Evolutionary conservation across 805 yeast genomes (phyloP).

Genomic region (Kuraishia floccosa): DNA sequence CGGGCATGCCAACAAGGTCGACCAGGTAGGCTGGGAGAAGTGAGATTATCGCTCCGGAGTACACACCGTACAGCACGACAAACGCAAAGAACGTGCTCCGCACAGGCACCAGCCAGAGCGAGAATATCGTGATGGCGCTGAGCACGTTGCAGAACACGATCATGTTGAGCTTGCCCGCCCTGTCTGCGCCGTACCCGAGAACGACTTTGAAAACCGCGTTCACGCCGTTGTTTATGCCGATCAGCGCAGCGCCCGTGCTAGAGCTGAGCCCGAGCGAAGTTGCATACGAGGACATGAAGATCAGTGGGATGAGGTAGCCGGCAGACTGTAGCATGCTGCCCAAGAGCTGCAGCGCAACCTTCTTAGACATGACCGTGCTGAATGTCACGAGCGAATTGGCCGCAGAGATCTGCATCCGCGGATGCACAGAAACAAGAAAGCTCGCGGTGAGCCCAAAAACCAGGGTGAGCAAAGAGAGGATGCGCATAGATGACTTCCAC

Average conservation of each 20-base stretch:
- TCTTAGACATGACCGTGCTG: background rate
- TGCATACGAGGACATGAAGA: constrained; percentile 22
- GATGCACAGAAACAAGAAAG: background rate
- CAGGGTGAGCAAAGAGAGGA: constrained; percentile 17
- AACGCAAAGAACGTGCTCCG: constrained; percentile 16
- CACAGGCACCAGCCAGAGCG: constrained; percentile 22
- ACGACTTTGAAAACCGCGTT: constrained; percentile 18
- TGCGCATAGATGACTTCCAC: constrained; percentile 23
- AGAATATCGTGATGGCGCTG: constrained; percentile 19
- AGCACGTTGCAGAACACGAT: constrained; percentile 25
- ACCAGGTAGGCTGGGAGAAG: constrained; percentile 20
- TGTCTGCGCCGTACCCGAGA: constrained; percentile 28
- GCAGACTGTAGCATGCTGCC: constrained; percentile 21
- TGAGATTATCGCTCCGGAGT: constrained; percentile 22
- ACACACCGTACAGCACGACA: constrained; percentile 21
- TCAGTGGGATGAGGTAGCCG: constrained; percentile 21
- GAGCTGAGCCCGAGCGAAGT: constrained; percentile 17
- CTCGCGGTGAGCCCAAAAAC: constrained; percentile 4
- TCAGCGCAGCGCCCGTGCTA: constrained; percentile 20
- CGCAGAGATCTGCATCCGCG: background rate
- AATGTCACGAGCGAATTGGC: background rate
- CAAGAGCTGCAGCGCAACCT: background rate
- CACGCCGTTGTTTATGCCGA: constrained; percentile 21
- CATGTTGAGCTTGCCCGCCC: constrained; percentile 26
- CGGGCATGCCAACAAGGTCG: constrained; percentile 20